phyloP scores from a whole-genome alignment of 2,329 filamentous ascomycete genomes.

The Sarocladium oryzae region DNA sequence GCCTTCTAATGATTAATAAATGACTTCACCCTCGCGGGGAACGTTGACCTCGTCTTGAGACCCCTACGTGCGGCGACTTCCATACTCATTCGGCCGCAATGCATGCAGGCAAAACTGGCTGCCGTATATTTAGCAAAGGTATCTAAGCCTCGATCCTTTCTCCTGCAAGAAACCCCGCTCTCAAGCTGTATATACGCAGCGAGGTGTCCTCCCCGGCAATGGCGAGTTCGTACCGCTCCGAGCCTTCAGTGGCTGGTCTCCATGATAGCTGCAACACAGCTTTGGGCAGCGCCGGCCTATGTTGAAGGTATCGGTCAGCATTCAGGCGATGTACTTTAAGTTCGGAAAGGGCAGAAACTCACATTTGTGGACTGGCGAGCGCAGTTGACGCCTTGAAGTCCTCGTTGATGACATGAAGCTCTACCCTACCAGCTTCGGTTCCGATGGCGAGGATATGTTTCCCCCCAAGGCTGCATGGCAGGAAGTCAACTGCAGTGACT shows the following conservation, averaged over 20 bases:
- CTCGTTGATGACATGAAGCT: conserved; percentile 33
- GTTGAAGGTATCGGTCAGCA: too few species aligned
- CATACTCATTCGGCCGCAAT: too few species aligned
- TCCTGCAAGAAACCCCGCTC: conserved; percentile 10
- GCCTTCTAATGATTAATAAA: conserved; percentile 14
- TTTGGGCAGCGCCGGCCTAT: conserved; percentile 43
- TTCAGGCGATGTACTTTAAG: too few species aligned
- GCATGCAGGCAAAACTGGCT: too few species aligned
- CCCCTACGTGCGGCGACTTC: too few species aligned
- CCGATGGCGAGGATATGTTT: conserved; percentile 46
- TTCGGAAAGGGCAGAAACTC: too few species aligned
- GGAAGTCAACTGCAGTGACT: conserved; percentile 67
- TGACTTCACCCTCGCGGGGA: conserved; percentile 1
- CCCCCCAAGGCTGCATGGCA: conserved; percentile 27
- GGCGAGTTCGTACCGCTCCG: conserved; percentile 34
- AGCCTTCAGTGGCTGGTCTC: conserved; percentile 41
- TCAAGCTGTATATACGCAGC: conserved; percentile 48
- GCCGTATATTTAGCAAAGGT: too few species aligned
- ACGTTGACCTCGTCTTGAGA: too few species aligned
- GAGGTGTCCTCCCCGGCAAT: conserved; percentile 57
- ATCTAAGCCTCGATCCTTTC: background rate
- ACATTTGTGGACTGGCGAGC: background rate
- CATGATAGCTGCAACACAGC: conserved; percentile 63
- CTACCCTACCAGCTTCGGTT: conserved; percentile 47
- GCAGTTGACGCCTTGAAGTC: conserved; percentile 15